phyloP scores from a whole-genome alignment of 2,329 filamentous ascomycete species.

The Aspergillus sp. region DNA sequence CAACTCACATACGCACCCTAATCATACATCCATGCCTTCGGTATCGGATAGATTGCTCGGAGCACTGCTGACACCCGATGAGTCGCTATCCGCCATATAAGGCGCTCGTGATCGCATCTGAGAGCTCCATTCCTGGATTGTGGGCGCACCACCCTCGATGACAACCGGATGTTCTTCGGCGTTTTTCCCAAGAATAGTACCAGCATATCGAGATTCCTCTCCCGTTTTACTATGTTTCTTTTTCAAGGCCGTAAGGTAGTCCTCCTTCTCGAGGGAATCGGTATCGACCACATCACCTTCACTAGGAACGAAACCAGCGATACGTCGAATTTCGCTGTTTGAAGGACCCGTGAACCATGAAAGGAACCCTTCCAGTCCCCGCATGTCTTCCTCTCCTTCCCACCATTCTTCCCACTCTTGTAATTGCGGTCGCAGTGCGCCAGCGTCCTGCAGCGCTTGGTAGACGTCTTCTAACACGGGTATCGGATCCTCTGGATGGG shows the following conservation, averaged over 20 bases:
- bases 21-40: slow-evolving; percentile 38
- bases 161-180: slow-evolving; percentile 70
- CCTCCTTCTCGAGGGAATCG: slow-evolving; percentile 59
- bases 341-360: slow-evolving; percentile 73
- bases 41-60: slow-evolving; percentile 41
- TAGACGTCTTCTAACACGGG: slow-evolving; percentile 75
- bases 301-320: slow-evolving; percentile 69
- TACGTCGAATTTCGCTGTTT: slow-evolving; percentile 76
- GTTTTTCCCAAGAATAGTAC: slow-evolving; percentile 75
- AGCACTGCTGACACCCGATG: slow-evolving; percentile 40
- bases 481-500: slow-evolving; percentile 62
- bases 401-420: slow-evolving; percentile 68
- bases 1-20: background rate
- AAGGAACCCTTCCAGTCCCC: slow-evolving; percentile 75
- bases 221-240: slow-evolving; percentile 90
- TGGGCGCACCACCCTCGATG: slow-evolving; percentile 75
- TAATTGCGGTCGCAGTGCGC: slow-evolving; percentile 69
- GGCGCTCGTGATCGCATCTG: slow-evolving; percentile 35
- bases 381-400: slow-evolving; percentile 70
- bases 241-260: slow-evolving; percentile 76
- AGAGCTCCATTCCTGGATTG: slow-evolving; percentile 64
- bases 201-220: slow-evolving; percentile 81
- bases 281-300: slow-evolving; percentile 52
- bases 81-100: slow-evolving; percentile 31
- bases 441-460: slow-evolving; percentile 79